These are phyloP conservation scores for Arxiozyma slooffiae DNA, from an alignment of 1,139 yeast genomes.

Conservation along the genomic window DNA sequence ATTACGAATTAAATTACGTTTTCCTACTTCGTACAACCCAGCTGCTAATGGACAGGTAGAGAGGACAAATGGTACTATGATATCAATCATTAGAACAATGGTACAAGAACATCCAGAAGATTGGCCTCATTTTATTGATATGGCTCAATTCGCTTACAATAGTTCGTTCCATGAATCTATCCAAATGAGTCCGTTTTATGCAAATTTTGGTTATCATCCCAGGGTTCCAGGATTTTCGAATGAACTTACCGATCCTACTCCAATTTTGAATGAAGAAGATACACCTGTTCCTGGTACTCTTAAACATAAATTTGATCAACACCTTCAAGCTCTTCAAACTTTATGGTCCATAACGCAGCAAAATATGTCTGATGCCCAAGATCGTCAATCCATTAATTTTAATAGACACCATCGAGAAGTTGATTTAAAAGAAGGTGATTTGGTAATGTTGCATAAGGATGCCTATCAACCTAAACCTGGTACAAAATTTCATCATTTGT, in stretches of 20 bases:
- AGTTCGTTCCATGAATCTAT: slow-evolving; percentile 3
- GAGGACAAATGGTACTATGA: slow-evolving; percentile 3
- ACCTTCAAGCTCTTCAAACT: background rate
- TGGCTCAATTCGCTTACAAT: slow-evolving; percentile 4
- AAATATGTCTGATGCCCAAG: slow-evolving; percentile 4
- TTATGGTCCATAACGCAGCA: background rate
- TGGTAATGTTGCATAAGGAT: slow-evolving; percentile 1
- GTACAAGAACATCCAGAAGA: background rate
- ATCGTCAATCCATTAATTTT: slow-evolving; percentile 1
- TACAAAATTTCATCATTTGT: slow-evolving; percentile 3
- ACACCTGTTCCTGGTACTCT: too few species aligned
- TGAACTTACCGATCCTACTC: background rate
- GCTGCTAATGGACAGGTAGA: slow-evolving; percentile 2
- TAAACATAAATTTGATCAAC: background rate
- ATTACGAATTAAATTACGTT: background rate
- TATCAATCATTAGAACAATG: background rate
- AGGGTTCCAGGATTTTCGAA: slow-evolving; percentile 4
- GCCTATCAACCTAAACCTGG: background rate
- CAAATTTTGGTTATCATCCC: slow-evolving; percentile 2
- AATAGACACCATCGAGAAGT: background rate
- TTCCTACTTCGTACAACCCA: background rate
- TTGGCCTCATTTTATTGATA: background rate
- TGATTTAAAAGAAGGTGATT: background rate
- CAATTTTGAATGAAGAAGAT: background rate
- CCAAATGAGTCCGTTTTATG: slow-evolving; percentile 3